Conservation (phyloP, 176 grass and related monocot species). For the Phragmites australis region DNA sequence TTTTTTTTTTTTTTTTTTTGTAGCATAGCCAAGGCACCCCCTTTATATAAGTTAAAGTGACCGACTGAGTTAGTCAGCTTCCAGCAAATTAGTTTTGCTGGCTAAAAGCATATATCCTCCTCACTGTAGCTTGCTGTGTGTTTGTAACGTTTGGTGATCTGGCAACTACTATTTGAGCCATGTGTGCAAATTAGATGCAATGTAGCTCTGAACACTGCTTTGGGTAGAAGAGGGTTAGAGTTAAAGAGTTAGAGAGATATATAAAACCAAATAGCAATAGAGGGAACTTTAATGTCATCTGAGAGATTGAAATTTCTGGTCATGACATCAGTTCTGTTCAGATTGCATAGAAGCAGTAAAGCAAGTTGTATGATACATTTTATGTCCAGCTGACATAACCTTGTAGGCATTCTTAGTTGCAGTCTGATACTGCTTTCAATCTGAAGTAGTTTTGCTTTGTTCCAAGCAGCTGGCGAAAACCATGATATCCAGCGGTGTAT, state of each 20-base stretch:
- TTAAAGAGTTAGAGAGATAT: neutral
- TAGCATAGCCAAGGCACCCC: neutral
- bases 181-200: neutral
- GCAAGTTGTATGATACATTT: neutral
- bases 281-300: neutral
- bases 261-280: neutral
- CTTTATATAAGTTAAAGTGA: neutral
- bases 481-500: neutral
- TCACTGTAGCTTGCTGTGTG: neutral
- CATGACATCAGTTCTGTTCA: neutral
- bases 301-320: neutral
- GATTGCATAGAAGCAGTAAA: neutral
- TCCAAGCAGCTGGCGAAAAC: neutral
- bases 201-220: constrained; percentile 1
- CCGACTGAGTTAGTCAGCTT: neutral
- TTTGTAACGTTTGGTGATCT: neutral
- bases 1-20: neutral
- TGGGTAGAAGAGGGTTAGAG: neutral
- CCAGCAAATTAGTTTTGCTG: neutral
- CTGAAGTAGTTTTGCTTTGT: constrained; percentile 6
- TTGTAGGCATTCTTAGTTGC: constrained; percentile 2
- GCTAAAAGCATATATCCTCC: neutral
- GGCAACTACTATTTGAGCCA: neutral
- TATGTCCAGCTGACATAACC: neutral
- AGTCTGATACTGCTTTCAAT: constrained; percentile 6